These are phyloP conservation scores for Clarireedia hainanense DNA, from an alignment of 2,329 filamentous ascomycete genomes.

Conservation along the genomic window DNA sequence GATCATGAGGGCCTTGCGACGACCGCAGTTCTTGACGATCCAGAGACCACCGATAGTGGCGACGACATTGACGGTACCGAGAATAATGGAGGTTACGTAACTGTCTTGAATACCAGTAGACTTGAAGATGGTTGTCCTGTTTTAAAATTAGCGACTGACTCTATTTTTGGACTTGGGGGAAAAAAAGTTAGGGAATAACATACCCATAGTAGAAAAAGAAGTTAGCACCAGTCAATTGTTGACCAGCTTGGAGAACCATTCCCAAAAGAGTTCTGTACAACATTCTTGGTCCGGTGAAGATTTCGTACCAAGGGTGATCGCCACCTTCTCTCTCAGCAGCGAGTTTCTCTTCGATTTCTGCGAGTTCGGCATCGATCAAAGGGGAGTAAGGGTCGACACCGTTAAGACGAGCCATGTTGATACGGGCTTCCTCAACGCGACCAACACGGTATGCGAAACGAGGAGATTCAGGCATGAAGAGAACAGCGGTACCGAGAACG, in stretches of 20 bases:
- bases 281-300: conserved; percentile 62
- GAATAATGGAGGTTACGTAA: conserved; percentile 61
- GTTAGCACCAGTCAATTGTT: conserved; percentile 62
- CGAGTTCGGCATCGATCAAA: conserved; percentile 40
- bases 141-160: not conserved
- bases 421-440: conserved; percentile 39
- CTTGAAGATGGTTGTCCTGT: conserved; percentile 52
- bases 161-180: not conserved
- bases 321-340: conserved; percentile 37
- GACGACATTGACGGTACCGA: conserved; percentile 58
- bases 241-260: conserved; percentile 54
- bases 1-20: conserved; percentile 53
- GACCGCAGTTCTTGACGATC: conserved; percentile 57
- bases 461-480: conserved; percentile 48
- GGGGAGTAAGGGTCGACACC: conserved; percentile 33
- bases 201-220: conserved; percentile 57
- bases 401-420: conserved; percentile 38
- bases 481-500: conserved; percentile 41
- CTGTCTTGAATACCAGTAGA: conserved; percentile 57
- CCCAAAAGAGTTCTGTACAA: conserved; percentile 55
- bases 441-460: conserved; percentile 43
- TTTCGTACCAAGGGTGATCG: conserved; percentile 40
- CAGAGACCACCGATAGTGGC: conserved; percentile 59
- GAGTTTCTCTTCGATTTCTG: conserved; percentile 44
- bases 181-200: not conserved